A percentile compares a stretch with the other conserved stretches of the same genome.
Evolutionary conservation across 352 stramenopile genomes (phyloP).

Genomic region (Phytophthora fragariaefolia): DNA sequence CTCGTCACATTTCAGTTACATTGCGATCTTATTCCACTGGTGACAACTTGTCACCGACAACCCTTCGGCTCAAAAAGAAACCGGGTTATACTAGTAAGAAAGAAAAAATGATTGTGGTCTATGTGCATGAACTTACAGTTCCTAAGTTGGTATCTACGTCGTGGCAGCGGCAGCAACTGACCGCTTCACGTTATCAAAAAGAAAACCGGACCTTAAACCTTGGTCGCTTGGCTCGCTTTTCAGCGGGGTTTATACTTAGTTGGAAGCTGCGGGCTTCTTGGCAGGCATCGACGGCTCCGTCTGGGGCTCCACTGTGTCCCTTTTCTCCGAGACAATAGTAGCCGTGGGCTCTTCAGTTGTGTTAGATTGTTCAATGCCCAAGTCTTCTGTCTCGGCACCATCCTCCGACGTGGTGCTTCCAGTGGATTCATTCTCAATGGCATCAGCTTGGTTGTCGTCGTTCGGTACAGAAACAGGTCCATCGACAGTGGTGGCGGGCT

Average conservation of each 20-base stretch:
- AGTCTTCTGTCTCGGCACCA: slow-evolving; percentile 31
- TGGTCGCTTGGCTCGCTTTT: slow-evolving; percentile 21
- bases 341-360: slow-evolving; percentile 18
- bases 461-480: not conserved
- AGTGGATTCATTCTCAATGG: slow-evolving; percentile 28
- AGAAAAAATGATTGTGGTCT: slow-evolving; percentile 18
- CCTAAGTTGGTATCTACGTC: slow-evolving; percentile 31
- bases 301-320: slow-evolving; percentile 19
- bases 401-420: slow-evolving; percentile 40
- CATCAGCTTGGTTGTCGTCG: slow-evolving; percentile 26
- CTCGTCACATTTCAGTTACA: slow-evolving; percentile 28
- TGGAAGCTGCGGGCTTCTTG: slow-evolving; percentile 23
- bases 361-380: slow-evolving; percentile 22
- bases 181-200: slow-evolving; percentile 27
- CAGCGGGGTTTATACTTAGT: slow-evolving; percentile 39
- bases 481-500: not conserved
- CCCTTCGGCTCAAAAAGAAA: too few relatives aligned
- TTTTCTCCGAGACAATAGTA: slow-evolving; percentile 28
- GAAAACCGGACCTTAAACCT: slow-evolving; percentile 13
- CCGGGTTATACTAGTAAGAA: too few relatives aligned
- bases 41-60: too few relatives aligned
- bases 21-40: not conserved
- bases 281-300: slow-evolving; percentile 16
- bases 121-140: slow-evolving; percentile 36
- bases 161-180: slow-evolving; percentile 7